Evolutionary conservation across 345 rosid species (phyloP).

Genomic region (Bruguiera parviflora): DNA sequence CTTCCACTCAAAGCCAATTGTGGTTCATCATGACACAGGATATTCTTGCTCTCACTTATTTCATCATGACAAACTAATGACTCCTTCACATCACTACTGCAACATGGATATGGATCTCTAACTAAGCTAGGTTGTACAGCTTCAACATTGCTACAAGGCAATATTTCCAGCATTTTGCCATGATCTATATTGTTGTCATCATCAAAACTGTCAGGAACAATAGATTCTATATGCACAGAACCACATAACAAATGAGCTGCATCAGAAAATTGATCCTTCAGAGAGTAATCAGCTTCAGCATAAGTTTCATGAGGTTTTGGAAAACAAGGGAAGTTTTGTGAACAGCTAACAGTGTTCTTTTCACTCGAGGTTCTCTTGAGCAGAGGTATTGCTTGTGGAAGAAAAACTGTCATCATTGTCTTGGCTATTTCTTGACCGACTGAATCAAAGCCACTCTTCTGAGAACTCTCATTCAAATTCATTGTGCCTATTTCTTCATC

Average conservation of each 20-base stretch:
- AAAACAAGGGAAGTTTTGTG: slow-evolving; percentile 21
- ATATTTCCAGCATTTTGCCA: slow-evolving; percentile 19
- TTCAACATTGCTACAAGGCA: slow-evolving; percentile 23
- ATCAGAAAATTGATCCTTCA: slow-evolving; percentile 32
- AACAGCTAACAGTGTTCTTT: slow-evolving; percentile 24
- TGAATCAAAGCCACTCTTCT: slow-evolving; percentile 47
- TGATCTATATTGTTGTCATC: slow-evolving; percentile 30
- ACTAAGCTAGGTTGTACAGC: slow-evolving; percentile 26
- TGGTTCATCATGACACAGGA: slow-evolving; percentile 28
- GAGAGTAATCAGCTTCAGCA: slow-evolving; percentile 22
- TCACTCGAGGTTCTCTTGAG: slow-evolving; percentile 49
- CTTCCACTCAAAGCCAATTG: slow-evolving; percentile 20
- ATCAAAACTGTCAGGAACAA: slow-evolving; percentile 51
- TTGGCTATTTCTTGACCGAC: slow-evolving; percentile 54
- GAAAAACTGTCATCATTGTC: slow-evolving; percentile 79
- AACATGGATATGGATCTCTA: slow-evolving; percentile 13
- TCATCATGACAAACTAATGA: slow-evolving; percentile 26
- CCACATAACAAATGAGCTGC: slow-evolving; percentile 14
- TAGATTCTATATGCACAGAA: slow-evolving; percentile 25
- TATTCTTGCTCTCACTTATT: slow-evolving; percentile 20
- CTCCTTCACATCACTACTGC: slow-evolving; percentile 12
- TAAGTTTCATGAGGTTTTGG: slow-evolving; percentile 26
- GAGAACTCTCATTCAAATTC: slow-evolving; percentile 40
- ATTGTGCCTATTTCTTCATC: slow-evolving; percentile 42
- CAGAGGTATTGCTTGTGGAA: slow-evolving; percentile 90